Percentiles rank a stretch among this genome's conserved stretches.
These are phyloP conservation scores for Eugenia klotzschiana DNA, from an alignment of 441 rosid species.

Conservation along the genomic window DNA sequence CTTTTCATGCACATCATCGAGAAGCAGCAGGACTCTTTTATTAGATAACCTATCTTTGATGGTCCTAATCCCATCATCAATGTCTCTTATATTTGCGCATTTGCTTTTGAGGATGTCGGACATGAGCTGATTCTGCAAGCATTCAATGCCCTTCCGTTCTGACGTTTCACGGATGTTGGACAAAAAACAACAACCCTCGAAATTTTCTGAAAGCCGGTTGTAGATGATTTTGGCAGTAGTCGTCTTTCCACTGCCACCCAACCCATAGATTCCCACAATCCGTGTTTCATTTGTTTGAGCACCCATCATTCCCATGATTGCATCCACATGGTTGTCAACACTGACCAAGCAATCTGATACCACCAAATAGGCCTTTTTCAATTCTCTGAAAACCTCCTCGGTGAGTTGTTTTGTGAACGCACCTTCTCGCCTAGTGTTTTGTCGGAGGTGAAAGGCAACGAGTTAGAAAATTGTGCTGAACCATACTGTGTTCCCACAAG, in stretches of 20 bases:
- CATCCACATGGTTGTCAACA: not conserved
- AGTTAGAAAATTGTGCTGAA: no score
- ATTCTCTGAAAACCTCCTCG: accelerated
- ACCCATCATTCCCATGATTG: not conserved
- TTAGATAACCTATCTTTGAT: accelerated
- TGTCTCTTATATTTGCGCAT: accelerated
- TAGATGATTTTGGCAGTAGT: not conserved
- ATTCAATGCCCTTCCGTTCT: accelerated
- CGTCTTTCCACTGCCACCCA: not conserved
- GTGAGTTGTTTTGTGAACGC: accelerated
- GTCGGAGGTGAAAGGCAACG: no score
- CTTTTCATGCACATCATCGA: accelerated
- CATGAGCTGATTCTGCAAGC: not conserved
- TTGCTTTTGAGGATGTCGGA: accelerated
- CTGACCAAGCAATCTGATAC: accelerated
- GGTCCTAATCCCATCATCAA: accelerated
- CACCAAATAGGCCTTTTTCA: accelerated
- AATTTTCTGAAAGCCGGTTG: accelerated
- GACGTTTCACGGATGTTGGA: accelerated
- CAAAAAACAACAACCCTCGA: accelerated
- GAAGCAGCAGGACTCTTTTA: not conserved
- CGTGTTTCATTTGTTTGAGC: not conserved
- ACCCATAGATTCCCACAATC: not conserved
- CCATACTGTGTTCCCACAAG: no score
- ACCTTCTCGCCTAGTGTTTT: not conserved